Conservation (phyloP, 768 basidiomycete species). For the Mycena latifolia region DNA sequence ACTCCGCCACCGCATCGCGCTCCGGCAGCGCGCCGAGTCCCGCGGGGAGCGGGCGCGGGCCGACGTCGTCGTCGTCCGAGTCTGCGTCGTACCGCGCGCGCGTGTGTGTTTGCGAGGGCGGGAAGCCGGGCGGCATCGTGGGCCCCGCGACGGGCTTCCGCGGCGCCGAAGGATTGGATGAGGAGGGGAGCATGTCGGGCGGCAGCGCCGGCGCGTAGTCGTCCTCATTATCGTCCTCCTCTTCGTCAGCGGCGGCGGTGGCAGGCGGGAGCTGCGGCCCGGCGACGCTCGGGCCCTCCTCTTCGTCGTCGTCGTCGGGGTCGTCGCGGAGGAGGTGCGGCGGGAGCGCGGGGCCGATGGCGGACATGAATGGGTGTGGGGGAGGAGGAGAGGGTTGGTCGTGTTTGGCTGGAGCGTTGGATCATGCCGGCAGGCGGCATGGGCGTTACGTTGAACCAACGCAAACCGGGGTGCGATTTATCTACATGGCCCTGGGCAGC, state of each 20-base stretch:
- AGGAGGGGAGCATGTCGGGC: constrained; percentile 68
- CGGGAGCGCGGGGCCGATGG: constrained; percentile 71
- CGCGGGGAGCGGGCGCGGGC: constrained; percentile 81
- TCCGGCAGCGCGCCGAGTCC: constrained; percentile 52
- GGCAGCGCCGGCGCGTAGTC: constrained; percentile 82
- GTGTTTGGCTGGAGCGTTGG: too few species aligned
- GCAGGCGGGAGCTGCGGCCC: constrained; percentile 19
- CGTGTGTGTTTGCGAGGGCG: constrained; percentile 48
- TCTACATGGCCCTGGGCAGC: too few species aligned
- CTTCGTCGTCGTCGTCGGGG: constrained; percentile 38
- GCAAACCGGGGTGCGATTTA: too few species aligned
- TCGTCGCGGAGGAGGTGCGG: constrained; percentile 43
- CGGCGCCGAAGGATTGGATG: constrained; percentile 27
- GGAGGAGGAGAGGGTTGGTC: too few species aligned
- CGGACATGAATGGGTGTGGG: too few species aligned
- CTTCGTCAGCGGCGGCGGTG: constrained; percentile 36
- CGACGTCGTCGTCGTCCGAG: constrained; percentile 83
- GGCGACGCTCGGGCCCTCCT: constrained; percentile 4
- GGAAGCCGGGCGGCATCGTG: constrained; percentile 57
- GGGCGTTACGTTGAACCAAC: too few species aligned
- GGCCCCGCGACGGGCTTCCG: constrained; percentile 63
- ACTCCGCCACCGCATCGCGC: constrained; percentile 81
- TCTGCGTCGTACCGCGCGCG: constrained; percentile 48
- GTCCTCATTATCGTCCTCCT: constrained; percentile 71
- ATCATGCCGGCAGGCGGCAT: too few species aligned